These are phyloP conservation scores for Phaffomyces opuntiae DNA, from an alignment of 805 yeast genomes.

Conservation along the genomic window DNA sequence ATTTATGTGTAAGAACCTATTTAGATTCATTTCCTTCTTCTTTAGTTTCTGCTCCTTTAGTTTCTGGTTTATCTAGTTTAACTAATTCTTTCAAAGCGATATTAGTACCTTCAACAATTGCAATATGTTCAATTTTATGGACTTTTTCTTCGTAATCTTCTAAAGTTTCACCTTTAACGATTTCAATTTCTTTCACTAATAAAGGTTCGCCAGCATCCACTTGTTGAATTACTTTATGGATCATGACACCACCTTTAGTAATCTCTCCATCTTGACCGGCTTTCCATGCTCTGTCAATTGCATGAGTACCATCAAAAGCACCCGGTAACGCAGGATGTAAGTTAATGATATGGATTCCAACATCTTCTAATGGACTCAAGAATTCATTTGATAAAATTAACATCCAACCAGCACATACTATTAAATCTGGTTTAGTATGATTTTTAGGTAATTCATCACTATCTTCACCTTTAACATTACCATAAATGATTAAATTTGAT, in stretches of 20 bases:
- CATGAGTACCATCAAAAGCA: conserved; percentile 94
- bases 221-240: conserved; percentile 91
- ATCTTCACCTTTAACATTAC: conserved; percentile 30
- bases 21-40: background rate
- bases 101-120: conserved; percentile 87
- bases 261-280: conserved; percentile 85
- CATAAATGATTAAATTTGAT: conserved; percentile 56
- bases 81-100: conserved; percentile 38
- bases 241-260: conserved; percentile 85
- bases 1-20: background rate
- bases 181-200: conserved; percentile 69
- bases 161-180: conserved; percentile 64
- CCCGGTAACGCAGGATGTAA: conserved; percentile 97
- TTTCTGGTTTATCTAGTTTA: background rate
- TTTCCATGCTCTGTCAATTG: conserved; percentile 93
- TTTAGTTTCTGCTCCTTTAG: background rate
- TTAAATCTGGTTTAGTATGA: conserved; percentile 62
- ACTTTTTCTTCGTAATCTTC: conserved; percentile 79
- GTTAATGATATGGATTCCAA: conserved; percentile 74
- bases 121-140: conserved; percentile 78
- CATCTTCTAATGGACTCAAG: conserved; percentile 53
- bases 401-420: conserved; percentile 99
- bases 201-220: conserved; percentile 93
- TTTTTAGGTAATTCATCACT: conserved; percentile 11
- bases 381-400: conserved; percentile 77